Base-by-base conservation (phyloP, 768 basidiomycete species). In the Erythrobasidium yunnanense region DNA sequence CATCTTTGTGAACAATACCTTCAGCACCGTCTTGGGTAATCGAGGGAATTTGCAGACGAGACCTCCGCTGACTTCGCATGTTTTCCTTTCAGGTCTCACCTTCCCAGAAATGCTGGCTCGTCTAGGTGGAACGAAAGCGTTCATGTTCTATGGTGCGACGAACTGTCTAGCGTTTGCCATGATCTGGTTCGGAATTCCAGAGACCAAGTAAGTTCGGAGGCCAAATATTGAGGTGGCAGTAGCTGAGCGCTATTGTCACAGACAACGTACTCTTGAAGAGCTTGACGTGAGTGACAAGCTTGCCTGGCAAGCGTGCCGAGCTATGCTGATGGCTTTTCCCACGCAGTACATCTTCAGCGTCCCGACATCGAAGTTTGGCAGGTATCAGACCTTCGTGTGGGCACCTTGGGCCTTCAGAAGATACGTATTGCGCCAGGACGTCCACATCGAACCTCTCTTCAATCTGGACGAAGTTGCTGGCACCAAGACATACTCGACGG, bases 231-330 rank as follows among this genome's bases (percentile, higher is more conserved):
- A 15, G 22, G 22, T 15, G 22, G 15, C 15, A 15, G 15, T 45
- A 45, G 42, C 22, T 20, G 15, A 20, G 22, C 42, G 42, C 42
- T 15, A 15, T 45, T 20, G 15, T 20, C 22, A 15, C 42, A 45
- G 42, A 45, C 52, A 57, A 22, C 55, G 55, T 34, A 57, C 55
- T 20, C 55, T 57, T 4, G 55, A 57, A 50, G 76, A 76, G 65
- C 74, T 76, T 60, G 75, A 76, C 70, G n/a, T n/a, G n/a, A n/a
- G n/a, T n/a, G 63, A 68, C n/a, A 71, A 74, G 66, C 72, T 75
- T 67, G 65, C 20, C 29, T 20, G 11, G 29, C 27, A 23, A 22
- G 29, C 27, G 8, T 52, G 29, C 50, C 50, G 15, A 23, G 13
- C 11, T 23, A 8, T 52, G 29, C 20, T 52, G 20, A 52, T 20